Evolutionary conservation across 106 monocot species (phyloP).

Genomic region (Allium cepa): DNA sequence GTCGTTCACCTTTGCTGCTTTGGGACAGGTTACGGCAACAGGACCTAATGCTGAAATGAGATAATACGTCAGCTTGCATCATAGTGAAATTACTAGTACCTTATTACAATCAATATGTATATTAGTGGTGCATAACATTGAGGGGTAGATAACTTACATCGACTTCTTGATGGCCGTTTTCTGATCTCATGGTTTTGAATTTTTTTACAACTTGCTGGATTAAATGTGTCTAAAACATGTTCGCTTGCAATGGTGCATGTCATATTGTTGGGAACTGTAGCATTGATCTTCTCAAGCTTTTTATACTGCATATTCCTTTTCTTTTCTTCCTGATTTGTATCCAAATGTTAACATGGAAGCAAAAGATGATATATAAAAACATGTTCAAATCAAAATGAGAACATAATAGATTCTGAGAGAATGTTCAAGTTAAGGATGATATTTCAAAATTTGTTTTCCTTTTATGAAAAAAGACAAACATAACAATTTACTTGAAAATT

Average conservation of each 20-base stretch:
- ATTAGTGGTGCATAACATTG: not conserved
- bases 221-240: not conserved
- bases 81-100: too few relatives aligned
- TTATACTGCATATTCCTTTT: conserved; percentile 16
- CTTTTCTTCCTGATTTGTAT: conserved; percentile 15
- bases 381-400: too few relatives aligned
- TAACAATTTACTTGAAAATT: too few relatives aligned
- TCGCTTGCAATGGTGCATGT: not conserved
- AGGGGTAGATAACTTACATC: conserved; percentile 22
- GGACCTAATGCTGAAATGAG: conserved; percentile 25
- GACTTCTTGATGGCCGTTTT: conserved; percentile 24
- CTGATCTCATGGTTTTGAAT: conserved; percentile 8
- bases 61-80: not conserved
- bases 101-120: not conserved
- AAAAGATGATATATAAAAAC: too few relatives aligned
- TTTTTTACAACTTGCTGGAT: conserved; percentile 5
- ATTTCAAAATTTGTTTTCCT: too few relatives aligned
- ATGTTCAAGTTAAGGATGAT: too few relatives aligned
- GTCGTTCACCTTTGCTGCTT: conserved; percentile 24
- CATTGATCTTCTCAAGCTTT: not conserved
- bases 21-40: not conserved
- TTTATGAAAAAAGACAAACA: too few relatives aligned
- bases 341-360: not conserved
- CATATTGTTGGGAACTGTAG: conserved; percentile 10
- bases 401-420: too few relatives aligned